Evolutionary conservation across 2,329 filamentous ascomycete species (phyloP).

Genomic region (Dryadomyces quercus-mongolicae): DNA sequence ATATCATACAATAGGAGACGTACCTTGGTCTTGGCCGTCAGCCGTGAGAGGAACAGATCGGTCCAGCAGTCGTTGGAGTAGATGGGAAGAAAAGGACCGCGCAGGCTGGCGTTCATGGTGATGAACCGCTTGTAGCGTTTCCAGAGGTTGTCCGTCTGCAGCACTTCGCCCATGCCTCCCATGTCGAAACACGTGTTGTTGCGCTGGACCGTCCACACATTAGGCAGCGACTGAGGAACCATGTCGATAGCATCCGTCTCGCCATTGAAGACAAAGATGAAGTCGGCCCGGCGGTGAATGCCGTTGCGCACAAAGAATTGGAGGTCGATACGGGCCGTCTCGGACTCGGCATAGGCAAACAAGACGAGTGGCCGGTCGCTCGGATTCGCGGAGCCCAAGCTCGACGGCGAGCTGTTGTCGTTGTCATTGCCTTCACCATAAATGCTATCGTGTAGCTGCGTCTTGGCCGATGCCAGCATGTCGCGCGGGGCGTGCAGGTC

Average conservation of each 20-base stretch:
- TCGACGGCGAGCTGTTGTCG: neutral
- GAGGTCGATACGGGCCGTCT: slow-evolving; percentile 19
- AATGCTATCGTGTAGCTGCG: neutral
- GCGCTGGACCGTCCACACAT: slow-evolving; percentile 20
- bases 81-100: slow-evolving; percentile 24
- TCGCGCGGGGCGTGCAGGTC: neutral
- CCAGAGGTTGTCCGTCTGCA: slow-evolving; percentile 19
- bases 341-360: slow-evolving; percentile 24
- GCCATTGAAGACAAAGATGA: slow-evolving; percentile 27
- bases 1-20: too few relatives aligned
- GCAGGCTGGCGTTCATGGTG: slow-evolving; percentile 22
- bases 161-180: slow-evolving; percentile 22
- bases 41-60: slow-evolving; percentile 19
- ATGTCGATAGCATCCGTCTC: slow-evolving; percentile 14
- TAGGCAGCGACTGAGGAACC: slow-evolving; percentile 17
- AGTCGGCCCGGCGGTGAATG: slow-evolving; percentile 24
- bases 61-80: slow-evolving; percentile 24
- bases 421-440: neutral
- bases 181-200: slow-evolving; percentile 24
- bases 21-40: slow-evolving; percentile 21
- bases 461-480: neutral
- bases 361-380: slow-evolving; percentile 17
- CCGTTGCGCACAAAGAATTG: slow-evolving; percentile 24
- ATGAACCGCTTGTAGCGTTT: slow-evolving; percentile 24
- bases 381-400: neutral